A percentile compares a stretch with the other conserved stretches of the same genome.
Evolutionary conservation across 768 basidiomycete species (phyloP).

Genomic region (Phylloporus sp.): DNA sequence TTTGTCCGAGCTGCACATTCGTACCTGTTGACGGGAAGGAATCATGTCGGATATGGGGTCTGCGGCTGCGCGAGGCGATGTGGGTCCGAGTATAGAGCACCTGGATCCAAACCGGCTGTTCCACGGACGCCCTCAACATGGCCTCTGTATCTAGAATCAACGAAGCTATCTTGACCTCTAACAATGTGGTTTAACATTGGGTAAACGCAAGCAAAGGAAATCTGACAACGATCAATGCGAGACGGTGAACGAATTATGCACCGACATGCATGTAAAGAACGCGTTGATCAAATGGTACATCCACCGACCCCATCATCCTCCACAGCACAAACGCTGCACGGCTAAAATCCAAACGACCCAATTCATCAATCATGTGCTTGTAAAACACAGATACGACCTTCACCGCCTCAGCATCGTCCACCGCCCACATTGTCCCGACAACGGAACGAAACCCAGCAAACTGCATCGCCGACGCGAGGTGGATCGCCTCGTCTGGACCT

Average conservation of each 20-base stretch:
- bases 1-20: constrained; percentile 31
- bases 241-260: too few species aligned
- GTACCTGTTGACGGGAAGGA: constrained; percentile 59
- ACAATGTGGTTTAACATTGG: too few species aligned
- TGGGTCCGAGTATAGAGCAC: constrained; percentile 39
- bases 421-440: background rate
- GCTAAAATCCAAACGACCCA: background rate
- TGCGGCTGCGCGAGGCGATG: constrained; percentile 56
- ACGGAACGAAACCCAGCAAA: background rate
- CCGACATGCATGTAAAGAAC: background rate
- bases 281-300: background rate
- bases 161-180: too few species aligned
- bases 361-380: background rate
- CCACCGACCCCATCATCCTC: background rate
- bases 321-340: background rate
- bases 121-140: too few species aligned
- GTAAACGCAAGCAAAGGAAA: too few species aligned
- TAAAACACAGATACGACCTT: background rate
- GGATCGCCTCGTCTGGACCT: background rate
- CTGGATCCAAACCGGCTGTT: too few species aligned
- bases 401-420: background rate
- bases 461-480: background rate
- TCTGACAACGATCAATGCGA: too few species aligned
- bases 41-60: constrained; percentile 76
- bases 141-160: too few species aligned